phyloP scores from a whole-genome alignment of 768 basidiomycete species.

The Cyathus striatus region DNA sequence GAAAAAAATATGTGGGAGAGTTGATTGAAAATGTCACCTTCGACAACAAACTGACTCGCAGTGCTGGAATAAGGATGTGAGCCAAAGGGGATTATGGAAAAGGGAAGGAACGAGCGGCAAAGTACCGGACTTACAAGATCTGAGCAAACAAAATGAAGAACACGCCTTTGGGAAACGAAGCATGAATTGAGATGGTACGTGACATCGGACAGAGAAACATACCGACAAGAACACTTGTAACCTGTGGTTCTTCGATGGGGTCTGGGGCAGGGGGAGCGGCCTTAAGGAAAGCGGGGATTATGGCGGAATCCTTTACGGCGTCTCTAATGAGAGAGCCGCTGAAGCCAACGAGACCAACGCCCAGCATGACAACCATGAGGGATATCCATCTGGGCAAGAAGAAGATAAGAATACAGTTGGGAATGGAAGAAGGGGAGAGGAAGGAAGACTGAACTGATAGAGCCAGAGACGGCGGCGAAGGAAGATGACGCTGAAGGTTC shows the following conservation, averaged over 20 bases:
- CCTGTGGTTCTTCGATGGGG: slow-evolving; percentile 51
- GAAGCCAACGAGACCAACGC: slow-evolving; percentile 81
- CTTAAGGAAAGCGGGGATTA: slow-evolving; percentile 22
- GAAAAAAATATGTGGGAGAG: too few relatives aligned
- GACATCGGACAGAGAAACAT: slow-evolving; percentile 17
- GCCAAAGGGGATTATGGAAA: slow-evolving; percentile 13
- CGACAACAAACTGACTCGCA: slow-evolving; percentile 89
- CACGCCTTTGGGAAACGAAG: slow-evolving; percentile 50
- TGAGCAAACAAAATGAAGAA: slow-evolving; percentile 93
- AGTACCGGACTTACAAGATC: slow-evolving; percentile 65
- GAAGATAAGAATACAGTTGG: slow-evolving; percentile 5
- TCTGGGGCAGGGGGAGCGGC: slow-evolving; percentile 33
- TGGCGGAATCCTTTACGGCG: slow-evolving; percentile 43
- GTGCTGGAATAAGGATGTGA: slow-evolving; percentile 43
- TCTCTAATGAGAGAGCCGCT: slow-evolving; percentile 88
- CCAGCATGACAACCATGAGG: slow-evolving; percentile 81
- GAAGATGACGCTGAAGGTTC: slow-evolving; percentile 86
- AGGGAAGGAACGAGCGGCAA: slow-evolving; percentile 9
- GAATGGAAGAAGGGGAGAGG: background rate
- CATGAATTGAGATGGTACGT: slow-evolving; percentile 9
- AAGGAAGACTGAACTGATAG: slow-evolving; percentile 62
- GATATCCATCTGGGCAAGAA: slow-evolving; percentile 71
- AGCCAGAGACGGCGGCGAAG: slow-evolving; percentile 79
- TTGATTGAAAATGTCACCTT: slow-evolving; percentile 46
- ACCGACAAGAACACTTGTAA: slow-evolving; percentile 75